These are phyloP conservation scores for Psilocybe subaeruginosa DNA, from an alignment of 768 basidiomycete species.

Conservation along the genomic window DNA sequence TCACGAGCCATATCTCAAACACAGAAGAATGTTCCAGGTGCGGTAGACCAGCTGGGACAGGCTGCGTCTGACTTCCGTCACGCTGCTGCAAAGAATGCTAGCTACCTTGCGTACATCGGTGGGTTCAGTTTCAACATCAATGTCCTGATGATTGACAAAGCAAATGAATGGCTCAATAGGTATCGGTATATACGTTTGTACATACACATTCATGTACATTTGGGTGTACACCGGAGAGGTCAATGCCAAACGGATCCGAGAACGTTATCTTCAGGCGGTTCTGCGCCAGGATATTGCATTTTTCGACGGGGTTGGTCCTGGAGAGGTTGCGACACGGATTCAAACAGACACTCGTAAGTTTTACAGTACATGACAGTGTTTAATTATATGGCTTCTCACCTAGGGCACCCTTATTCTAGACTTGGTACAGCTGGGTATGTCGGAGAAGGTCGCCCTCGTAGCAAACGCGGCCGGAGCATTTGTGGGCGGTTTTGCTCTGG, in stretches of 20 bases:
- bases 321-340: slow-evolving; percentile 92
- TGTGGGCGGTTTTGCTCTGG: slow-evolving; percentile 79
- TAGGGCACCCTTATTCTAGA: slow-evolving; percentile 41
- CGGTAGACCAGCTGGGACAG: slow-evolving; percentile 28
- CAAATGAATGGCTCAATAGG: slow-evolving; percentile 39
- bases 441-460: slow-evolving; percentile 82
- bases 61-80: slow-evolving; percentile 53
- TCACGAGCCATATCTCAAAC: slow-evolving; percentile 28
- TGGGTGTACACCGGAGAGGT: slow-evolving; percentile 82
- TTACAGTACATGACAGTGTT: too few relatives aligned
- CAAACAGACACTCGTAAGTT: slow-evolving; percentile 80
- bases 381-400: neutral
- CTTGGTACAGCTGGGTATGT: slow-evolving; percentile 88
- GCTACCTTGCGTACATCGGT: slow-evolving; percentile 73
- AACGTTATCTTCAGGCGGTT: slow-evolving; percentile 77
- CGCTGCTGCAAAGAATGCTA: slow-evolving; percentile 57
- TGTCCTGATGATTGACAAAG: too few relatives aligned
- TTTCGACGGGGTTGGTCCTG: slow-evolving; percentile 91
- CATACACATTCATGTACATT: slow-evolving; percentile 71
- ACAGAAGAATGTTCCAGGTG: slow-evolving; percentile 28
- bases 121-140: slow-evolving; percentile 16
- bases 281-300: slow-evolving; percentile 87
- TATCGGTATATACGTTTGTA: slow-evolving; percentile 73
- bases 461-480: slow-evolving; percentile 72
- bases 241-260: slow-evolving; percentile 82